phyloP scores from a whole-genome alignment of 176 grass and related monocot species.

The Paspalum notatum region DNA sequence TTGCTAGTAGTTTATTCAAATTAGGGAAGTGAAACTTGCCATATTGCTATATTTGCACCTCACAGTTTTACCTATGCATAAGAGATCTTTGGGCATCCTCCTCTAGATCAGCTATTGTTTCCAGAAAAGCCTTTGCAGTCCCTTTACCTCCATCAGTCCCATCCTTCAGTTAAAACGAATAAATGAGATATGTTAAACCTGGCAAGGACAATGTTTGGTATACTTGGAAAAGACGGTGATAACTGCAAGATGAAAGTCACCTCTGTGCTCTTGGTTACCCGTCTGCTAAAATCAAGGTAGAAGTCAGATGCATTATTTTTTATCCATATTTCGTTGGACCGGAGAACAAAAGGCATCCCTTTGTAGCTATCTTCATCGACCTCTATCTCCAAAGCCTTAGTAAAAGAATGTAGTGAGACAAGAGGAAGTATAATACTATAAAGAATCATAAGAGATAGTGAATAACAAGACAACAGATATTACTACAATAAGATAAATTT shows the following conservation, averaged over 20 bases:
- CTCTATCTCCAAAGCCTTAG: conserved; percentile 68
- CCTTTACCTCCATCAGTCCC: conserved; percentile 62
- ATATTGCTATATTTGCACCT: no score
- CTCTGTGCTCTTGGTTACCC: conserved; percentile 53
- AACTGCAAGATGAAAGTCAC: conserved; percentile 22
- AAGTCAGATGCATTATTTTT: conserved; percentile 78
- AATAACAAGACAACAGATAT: conserved; percentile 23
- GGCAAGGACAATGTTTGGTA: no score
- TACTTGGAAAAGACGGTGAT: no score
- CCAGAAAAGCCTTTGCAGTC: conserved; percentile 68
- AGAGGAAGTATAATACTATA: background rate
- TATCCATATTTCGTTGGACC: conserved; percentile 64
- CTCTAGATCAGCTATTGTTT: conserved; percentile 76
- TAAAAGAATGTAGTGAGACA: background rate
- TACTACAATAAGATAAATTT: background rate
- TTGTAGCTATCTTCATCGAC: conserved; percentile 57
- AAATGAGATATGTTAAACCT: conserved; percentile 19
- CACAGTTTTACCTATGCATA: conserved; percentile 69
- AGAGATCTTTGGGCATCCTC: conserved; percentile 77
- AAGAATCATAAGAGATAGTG: background rate
- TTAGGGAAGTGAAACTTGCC: no score
- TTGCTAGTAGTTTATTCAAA: no score
- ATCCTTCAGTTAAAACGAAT: conserved; percentile 51
- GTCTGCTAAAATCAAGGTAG: conserved; percentile 57
- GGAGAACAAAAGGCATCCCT: conserved; percentile 76